These are phyloP conservation scores for Ascochyta koolunga DNA, from an alignment of 2,329 filamentous ascomycete species.

Conservation along the genomic window DNA sequence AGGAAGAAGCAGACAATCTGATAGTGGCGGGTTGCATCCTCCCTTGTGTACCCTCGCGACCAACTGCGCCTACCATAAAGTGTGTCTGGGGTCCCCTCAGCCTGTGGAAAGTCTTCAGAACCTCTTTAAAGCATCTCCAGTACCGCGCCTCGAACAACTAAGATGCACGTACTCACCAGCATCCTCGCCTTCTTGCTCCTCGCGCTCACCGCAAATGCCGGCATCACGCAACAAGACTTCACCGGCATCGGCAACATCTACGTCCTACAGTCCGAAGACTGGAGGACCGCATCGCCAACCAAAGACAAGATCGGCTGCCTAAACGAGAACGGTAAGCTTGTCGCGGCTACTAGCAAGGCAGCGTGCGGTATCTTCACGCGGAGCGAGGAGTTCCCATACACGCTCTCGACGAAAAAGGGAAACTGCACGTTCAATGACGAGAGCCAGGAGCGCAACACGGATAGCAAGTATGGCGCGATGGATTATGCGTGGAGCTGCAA, in stretches of 20 bases:
- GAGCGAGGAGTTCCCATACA: conserved; percentile 32
- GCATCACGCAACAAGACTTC: conserved; percentile 35
- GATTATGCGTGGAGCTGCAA: conserved; percentile 40
- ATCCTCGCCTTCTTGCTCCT: conserved; percentile 13
- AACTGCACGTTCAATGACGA: conserved; percentile 43
- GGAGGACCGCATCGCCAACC: conserved; percentile 28
- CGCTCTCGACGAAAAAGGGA: conserved; percentile 32
- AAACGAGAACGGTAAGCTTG: conserved; percentile 30
- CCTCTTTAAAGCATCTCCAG: background rate
- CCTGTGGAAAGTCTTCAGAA: background rate
- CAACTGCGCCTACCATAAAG: conserved; percentile 1
- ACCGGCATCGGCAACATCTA: conserved; percentile 38
- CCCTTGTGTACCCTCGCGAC: conserved; percentile 3
- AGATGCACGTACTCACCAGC: conserved; percentile 17
- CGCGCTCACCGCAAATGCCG: conserved; percentile 21
- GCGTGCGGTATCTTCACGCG: conserved; percentile 36
- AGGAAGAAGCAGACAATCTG: conserved; percentile 3
- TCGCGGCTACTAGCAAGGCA: conserved; percentile 12
- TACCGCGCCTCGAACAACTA: background rate
- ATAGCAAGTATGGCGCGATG: conserved; percentile 33
- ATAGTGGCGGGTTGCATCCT: conserved; percentile 5
- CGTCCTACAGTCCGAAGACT: conserved; percentile 39
- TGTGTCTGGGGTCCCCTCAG: background rate
- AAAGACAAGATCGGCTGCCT: conserved; percentile 38
- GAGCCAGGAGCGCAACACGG: conserved; percentile 35